Percentiles rank a stretch among this genome's conserved stretches.
Evolutionary conservation across 2,329 filamentous ascomycete genomes (phyloP).

Genomic region (Apiospora sp.): DNA sequence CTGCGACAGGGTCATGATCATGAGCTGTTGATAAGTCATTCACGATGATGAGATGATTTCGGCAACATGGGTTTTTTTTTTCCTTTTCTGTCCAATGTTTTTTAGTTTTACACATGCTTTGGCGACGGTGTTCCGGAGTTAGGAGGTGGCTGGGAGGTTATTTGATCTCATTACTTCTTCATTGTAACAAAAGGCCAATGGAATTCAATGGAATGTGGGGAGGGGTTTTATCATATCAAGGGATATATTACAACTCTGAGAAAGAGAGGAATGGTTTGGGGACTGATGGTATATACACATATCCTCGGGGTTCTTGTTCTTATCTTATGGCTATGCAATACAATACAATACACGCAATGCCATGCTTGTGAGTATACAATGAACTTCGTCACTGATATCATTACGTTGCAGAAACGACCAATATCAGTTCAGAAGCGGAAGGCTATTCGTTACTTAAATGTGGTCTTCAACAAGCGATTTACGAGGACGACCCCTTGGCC

Average conservation of each 20-base stretch:
- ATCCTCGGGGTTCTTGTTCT: background rate
- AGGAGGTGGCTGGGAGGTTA: no score
- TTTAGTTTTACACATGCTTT: background rate
- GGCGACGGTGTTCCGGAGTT: constrained; percentile 11
- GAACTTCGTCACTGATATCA: no score
- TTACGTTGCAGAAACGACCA: no score
- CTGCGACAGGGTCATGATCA: no score
- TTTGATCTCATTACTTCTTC: background rate
- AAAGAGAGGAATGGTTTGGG: background rate
- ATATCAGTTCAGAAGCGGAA: no score
- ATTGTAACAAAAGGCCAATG: background rate
- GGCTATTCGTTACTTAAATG: no score
- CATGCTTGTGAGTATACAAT: no score
- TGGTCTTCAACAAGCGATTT: no score
- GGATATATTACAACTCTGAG: background rate
- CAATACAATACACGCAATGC: background rate
- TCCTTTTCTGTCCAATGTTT: background rate
- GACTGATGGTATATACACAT: background rate
- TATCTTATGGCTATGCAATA: background rate
- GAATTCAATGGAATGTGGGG: background rate
- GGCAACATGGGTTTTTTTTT: background rate
- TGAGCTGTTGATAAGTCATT: no score
- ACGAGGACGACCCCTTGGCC: background rate
- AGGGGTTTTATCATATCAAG: background rate
- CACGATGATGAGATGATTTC: no score